phyloP scores from a whole-genome alignment of 495 filamentous ascomycete genomes.

The Neurospora discreta region DNA sequence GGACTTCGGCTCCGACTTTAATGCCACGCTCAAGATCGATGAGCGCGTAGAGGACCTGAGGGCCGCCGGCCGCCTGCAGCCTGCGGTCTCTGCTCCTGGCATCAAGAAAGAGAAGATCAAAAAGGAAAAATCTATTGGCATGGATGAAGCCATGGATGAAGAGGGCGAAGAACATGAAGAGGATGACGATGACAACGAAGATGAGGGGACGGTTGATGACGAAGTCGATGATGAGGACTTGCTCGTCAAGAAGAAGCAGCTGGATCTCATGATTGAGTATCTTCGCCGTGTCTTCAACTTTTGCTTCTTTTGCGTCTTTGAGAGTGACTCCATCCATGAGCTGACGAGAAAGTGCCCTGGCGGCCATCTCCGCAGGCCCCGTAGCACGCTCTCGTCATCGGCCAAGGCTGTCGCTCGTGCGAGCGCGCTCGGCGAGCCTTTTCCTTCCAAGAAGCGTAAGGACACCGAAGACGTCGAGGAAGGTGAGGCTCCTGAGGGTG shows the following conservation, averaged over 20 bases:
- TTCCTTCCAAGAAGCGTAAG: slow-evolving; percentile 66
- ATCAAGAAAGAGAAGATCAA: slow-evolving; percentile 46
- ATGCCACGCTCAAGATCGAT: slow-evolving; percentile 69
- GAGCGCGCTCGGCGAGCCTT: slow-evolving; percentile 66
- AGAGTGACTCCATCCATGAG: slow-evolving; percentile 94
- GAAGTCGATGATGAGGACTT: slow-evolving; percentile 83
- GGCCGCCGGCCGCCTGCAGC: slow-evolving; percentile 61
- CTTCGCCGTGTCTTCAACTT: slow-evolving; percentile 94
- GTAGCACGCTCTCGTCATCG: slow-evolving; percentile 66
- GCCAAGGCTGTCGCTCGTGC: slow-evolving; percentile 79
- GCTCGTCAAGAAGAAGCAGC: slow-evolving; percentile 87
- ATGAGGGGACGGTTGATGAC: slow-evolving; percentile 68
- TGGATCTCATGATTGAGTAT: slow-evolving; percentile 94
- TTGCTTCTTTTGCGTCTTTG: slow-evolving; percentile 99
- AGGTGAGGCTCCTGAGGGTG: slow-evolving; percentile 46
- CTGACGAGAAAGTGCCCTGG: slow-evolving; percentile 91
- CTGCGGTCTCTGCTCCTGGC: slow-evolving; percentile 45
- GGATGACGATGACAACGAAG: slow-evolving; percentile 59
- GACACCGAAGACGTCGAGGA: slow-evolving; percentile 58
- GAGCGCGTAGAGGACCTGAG: slow-evolving; percentile 73
- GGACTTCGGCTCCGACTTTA: slow-evolving; percentile 60
- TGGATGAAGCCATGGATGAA: slow-evolving; percentile 59
- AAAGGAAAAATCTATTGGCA: slow-evolving; percentile 42
- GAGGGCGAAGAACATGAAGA: slow-evolving; percentile 59
- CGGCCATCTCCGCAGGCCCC: slow-evolving; percentile 84